These are phyloP conservation scores for Phytophthora europaea DNA, from an alignment of 352 stramenopile genomes.

Conservation along the genomic window DNA sequence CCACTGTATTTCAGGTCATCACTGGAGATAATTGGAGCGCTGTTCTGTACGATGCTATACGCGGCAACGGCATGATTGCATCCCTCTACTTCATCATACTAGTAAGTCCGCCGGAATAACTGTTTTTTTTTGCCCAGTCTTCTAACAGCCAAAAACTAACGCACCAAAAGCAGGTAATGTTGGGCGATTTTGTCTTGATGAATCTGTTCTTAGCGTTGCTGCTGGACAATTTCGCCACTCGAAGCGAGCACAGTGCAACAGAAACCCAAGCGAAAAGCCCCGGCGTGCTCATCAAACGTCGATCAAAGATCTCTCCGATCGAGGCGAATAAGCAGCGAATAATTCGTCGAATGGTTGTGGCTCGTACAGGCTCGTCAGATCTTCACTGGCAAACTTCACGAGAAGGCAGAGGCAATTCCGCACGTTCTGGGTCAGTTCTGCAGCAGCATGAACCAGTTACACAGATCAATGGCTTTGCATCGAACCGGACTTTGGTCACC, in stretches of 20 bases:
- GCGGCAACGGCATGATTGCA: conserved; percentile 57
- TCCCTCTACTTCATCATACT: conserved; percentile 88
- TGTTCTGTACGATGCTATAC: conserved; percentile 93
- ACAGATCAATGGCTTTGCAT: not conserved
- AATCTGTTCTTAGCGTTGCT: conserved; percentile 95
- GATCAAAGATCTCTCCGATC: conserved; percentile 47
- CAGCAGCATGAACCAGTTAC: not conserved
- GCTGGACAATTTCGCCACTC: conserved; percentile 47
- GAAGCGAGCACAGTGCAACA: not conserved
- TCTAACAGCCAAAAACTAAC: not conserved
- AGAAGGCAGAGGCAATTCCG: not conserved
- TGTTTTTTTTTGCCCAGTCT: not conserved
- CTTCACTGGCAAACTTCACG: conserved; percentile 36
- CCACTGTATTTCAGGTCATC: conserved; percentile 94
- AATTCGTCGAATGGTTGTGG: conserved; percentile 11
- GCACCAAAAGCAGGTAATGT: conserved; percentile 58
- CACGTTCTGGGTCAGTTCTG: not conserved
- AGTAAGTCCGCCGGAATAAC: conserved; percentile 24
- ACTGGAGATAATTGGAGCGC: conserved; percentile 95
- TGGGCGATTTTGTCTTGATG: conserved; percentile 93
- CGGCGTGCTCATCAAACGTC: not conserved
- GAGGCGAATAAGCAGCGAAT: conserved; percentile 12
- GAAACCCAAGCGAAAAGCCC: not conserved
- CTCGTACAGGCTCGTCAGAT: conserved; percentile 56
- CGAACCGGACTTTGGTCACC: not conserved